phyloP scores from a whole-genome alignment of 371 early-diverging fungal genomes.

The Rhizopus sp. region DNA sequence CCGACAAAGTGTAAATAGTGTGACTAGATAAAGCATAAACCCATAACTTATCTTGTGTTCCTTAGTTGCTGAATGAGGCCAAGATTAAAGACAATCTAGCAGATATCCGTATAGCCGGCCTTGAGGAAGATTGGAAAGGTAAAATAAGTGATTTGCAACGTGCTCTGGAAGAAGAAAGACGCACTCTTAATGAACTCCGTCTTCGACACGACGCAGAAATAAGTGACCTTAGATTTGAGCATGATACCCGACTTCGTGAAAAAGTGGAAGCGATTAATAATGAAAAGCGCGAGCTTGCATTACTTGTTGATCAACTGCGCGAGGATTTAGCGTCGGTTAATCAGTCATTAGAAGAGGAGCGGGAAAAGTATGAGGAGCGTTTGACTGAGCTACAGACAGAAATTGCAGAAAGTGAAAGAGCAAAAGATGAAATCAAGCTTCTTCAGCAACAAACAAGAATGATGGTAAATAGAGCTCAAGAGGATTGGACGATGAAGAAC shows the following conservation, averaged over 20 bases:
- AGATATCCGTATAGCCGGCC: slow-evolving; percentile 46
- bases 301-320: slow-evolving; percentile 20
- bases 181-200: slow-evolving; percentile 19
- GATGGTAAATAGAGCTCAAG: slow-evolving; percentile 55
- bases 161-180: slow-evolving; percentile 21
- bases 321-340: slow-evolving; percentile 30
- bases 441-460: slow-evolving; percentile 49
- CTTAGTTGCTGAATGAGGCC: slow-evolving; percentile 47
- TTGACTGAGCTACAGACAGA: slow-evolving; percentile 22
- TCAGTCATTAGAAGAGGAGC: slow-evolving; percentile 15
- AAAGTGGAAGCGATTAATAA: background rate
- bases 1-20: slow-evolving; percentile 34
- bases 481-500: slow-evolving; percentile 51
- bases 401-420: slow-evolving; percentile 38
- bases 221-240: slow-evolving; percentile 5
- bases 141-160: slow-evolving; percentile 34
- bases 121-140: slow-evolving; percentile 43
- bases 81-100: slow-evolving; percentile 49
- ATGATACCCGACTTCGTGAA: background rate
- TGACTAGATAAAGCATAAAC: background rate
- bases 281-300: slow-evolving; percentile 5
- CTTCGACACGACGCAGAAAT: slow-evolving; percentile 19
- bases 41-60: background rate
- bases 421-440: slow-evolving; percentile 45
- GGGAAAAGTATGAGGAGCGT: slow-evolving; percentile 17